Conservation (phyloP, 306 rosid genomes). For the Ochetophila trinervis region DNA sequence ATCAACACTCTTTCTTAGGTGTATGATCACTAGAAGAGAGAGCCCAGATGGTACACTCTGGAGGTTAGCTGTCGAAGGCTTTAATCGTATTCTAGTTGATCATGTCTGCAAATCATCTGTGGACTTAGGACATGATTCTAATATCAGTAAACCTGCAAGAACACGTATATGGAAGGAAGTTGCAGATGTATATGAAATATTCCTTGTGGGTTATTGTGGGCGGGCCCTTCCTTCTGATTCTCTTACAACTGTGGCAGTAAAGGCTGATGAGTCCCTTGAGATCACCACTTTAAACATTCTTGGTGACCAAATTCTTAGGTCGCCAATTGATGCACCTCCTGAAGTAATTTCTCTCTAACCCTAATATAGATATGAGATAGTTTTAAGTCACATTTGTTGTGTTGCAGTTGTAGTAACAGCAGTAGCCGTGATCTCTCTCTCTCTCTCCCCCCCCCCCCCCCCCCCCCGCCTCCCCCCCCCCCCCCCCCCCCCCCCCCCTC, state of each 20-base stretch:
- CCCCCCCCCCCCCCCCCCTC: too few species aligned
- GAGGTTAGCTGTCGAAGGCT: conserved; percentile 83
- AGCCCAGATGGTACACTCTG: conserved; percentile 83
- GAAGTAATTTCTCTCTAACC: conserved; percentile 56
- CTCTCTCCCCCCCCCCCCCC: too few species aligned
- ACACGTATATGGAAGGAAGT: conserved; percentile 92
- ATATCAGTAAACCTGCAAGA: conserved; percentile 63
- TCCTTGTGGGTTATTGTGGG: conserved; percentile 94
- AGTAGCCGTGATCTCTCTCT: too few species aligned
- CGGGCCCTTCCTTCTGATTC: conserved; percentile 86
- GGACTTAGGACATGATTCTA: conserved; percentile 40
- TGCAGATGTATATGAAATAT: conserved; percentile 88
- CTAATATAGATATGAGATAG: not conserved
- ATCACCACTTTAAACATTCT: conserved; percentile 67
- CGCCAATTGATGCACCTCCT: conserved; percentile 65
- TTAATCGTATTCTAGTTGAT: conserved; percentile 65
- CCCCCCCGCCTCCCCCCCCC: too few species aligned
- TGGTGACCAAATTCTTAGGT: conserved; percentile 76
- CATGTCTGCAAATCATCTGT: conserved; percentile 41
- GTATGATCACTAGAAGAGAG: conserved; percentile 97
- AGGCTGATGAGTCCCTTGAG: conserved; percentile 85
- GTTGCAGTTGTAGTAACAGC: too few species aligned
- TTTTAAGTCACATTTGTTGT: too few species aligned
- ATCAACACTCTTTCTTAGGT: conserved; percentile 45
- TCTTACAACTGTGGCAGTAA: conserved; percentile 53